Conservation (phyloP, 1,284 basidiomycete species). For the Crucibulum parvulum region DNA sequence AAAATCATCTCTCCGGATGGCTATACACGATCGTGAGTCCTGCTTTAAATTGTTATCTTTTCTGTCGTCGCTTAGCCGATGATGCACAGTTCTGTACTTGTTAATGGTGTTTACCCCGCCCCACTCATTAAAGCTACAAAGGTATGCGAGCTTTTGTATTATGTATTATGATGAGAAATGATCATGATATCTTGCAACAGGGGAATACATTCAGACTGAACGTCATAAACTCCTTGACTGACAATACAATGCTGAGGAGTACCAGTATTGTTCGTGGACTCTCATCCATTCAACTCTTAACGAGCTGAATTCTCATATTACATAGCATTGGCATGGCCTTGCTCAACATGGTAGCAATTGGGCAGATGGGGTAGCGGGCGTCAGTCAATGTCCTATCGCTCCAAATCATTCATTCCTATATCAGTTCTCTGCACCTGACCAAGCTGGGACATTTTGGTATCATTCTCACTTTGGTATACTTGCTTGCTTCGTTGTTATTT, state of each 20-base stretch:
- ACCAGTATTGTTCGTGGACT: constrained; percentile 28
- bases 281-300: background rate
- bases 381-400: constrained; percentile 55
- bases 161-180: background rate
- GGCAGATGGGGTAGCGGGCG: constrained; percentile 36
- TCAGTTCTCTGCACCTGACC: constrained; percentile 31
- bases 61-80: background rate
- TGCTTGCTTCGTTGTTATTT: background rate
- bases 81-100: constrained; percentile 7
- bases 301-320: constrained; percentile 10
- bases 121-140: constrained; percentile 25
- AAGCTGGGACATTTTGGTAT: constrained; percentile 54
- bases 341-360: constrained; percentile 32
- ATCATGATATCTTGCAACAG: constrained; percentile 7
- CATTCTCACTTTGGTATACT: constrained; percentile 38
- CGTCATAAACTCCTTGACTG: constrained; percentile 31
- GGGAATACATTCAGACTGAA: constrained; percentile 31
- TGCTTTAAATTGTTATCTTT: background rate
- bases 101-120: constrained; percentile 20
- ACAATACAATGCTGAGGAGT: constrained; percentile 28
- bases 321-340: constrained; percentile 42
- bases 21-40: background rate
- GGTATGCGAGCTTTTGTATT: constrained; percentile 8
- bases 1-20: background rate
- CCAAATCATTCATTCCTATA: constrained; percentile 47